Evolutionary conservation across 140 eudicot genomes (phyloP).

Genomic region (Cichorium intybus): DNA sequence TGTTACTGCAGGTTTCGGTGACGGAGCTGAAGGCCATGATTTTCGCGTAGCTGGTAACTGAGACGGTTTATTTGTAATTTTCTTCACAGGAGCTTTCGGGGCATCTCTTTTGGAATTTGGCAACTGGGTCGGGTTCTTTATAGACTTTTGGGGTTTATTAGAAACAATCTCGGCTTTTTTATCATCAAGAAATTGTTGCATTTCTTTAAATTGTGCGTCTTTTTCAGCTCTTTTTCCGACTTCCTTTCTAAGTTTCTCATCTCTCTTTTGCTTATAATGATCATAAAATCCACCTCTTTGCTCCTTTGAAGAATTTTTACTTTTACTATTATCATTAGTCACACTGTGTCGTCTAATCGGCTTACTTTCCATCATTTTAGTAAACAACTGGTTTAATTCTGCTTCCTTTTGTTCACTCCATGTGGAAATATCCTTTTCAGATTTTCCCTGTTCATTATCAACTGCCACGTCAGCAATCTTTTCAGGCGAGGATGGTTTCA

Average conservation of each 20-base stretch:
- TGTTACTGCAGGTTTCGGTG: constrained; percentile 51
- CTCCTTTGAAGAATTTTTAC: constrained; percentile 35
- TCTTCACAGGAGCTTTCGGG: constrained; percentile 55
- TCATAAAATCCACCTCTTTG: constrained; percentile 71
- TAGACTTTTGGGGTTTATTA: constrained; percentile 48
- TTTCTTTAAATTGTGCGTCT: constrained; percentile 50
- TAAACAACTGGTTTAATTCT: constrained; percentile 76
- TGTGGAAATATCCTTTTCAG: constrained; percentile 56
- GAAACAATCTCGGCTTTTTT: constrained; percentile 62
- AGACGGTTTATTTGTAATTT: constrained; percentile 50
- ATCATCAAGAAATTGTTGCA: constrained; percentile 51
- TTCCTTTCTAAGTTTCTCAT: constrained; percentile 64
- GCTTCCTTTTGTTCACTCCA: constrained; percentile 96
- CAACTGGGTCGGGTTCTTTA: constrained; percentile 35
- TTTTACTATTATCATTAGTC: constrained; percentile 37
- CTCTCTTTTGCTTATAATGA: constrained; percentile 72
- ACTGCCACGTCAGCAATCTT: constrained; percentile 18
- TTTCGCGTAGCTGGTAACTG: constrained; percentile 75
- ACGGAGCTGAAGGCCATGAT: constrained; percentile 88
- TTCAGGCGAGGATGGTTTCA: constrained; percentile 30
- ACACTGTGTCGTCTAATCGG: constrained; percentile 49
- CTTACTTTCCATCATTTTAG: constrained; percentile 78
- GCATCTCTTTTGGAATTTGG: constrained; percentile 42
- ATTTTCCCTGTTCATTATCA: constrained; percentile 31
- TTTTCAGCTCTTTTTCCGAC: constrained; percentile 62